Base-by-base conservation (phyloP, 768 basidiomycete species). In the Auriscalpium vulgare region DNA sequence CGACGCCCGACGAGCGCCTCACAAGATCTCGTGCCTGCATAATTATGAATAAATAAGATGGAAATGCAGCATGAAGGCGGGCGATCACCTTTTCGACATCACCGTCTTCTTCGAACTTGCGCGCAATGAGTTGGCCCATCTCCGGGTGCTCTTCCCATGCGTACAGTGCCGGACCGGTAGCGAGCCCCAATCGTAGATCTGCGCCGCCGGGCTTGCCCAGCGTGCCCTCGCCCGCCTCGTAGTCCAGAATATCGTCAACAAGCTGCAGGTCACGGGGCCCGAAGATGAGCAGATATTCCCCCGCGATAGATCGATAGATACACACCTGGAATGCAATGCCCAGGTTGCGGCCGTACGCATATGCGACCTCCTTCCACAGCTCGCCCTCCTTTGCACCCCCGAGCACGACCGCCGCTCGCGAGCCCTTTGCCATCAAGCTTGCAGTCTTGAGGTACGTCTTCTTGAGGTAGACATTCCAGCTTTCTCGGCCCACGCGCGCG, bases 401-500 rank as follows among this genome's bases (percentile, higher is more conserved):
- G 1, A 97, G 75, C n/a, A 94, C 82, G 19, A 91, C 91, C 2
- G 90, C 83, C 21, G 88, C 87, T 19, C 94, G 78, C 5, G 88
- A 84, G 16, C 82, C 83, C 71, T 95, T 95, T 1, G 92, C 92
- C 79, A 95, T 87, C 62, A 97, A 70, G 67, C 87, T 89, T 11
- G 94, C 93, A 11, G 91, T 91, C 74, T 94, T 95, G 56, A 95
- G 74, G 69, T 97, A 95, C 11, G 91, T 94, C 74, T 95, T 97
- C 64, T 88, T 83, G 66, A 95, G 78, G 71, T 97, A 97, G 14
- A 81, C 68, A 43, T 78, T 78, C 88, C 90, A 91, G 58, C 80
- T 79, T 14, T 81, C 80, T 19, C 71, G 69, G 50, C 65, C 65
- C 61, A 67, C 71, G 54, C 59, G 50, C 48, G 62, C 56, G 2